Conservation (phyloP, 176 grass and related monocot genomes). For the Paspalum vaginatum region DNA sequence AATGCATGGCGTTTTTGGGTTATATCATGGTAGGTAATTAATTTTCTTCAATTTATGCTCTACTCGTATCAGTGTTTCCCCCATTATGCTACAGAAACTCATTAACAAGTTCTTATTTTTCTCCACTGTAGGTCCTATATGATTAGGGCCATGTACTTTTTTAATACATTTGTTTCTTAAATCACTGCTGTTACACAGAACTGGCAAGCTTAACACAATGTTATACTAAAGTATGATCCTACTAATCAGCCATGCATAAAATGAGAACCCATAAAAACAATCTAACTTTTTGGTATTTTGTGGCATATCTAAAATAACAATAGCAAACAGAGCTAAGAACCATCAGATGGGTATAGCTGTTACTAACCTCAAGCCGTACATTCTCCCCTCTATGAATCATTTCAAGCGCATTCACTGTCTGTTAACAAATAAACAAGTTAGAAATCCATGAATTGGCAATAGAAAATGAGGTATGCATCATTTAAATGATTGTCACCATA, state of each 20-base stretch:
- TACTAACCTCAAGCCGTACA: conserved; percentile 62
- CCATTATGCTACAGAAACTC: neutral
- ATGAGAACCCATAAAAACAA: neutral
- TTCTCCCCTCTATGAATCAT: conserved; percentile 58
- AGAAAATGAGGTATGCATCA: neutral
- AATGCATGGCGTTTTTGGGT: neutral
- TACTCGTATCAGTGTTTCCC: neutral
- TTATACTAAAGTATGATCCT: neutral
- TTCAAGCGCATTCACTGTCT: conserved; percentile 68
- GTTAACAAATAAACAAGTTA: conserved; percentile 38
- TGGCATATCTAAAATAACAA: neutral
- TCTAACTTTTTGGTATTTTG: neutral
- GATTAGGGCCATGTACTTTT: no score
- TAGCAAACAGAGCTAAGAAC: neutral
- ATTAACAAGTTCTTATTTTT: neutral
- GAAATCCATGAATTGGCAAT: neutral
- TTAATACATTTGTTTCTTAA: no score
- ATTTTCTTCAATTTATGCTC: neutral
- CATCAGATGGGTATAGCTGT: neutral
- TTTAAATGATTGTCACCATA: conserved; percentile 3
- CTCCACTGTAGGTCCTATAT: no score
- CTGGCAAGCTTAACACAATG: neutral
- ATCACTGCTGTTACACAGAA: neutral
- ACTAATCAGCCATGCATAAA: neutral
- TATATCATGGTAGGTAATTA: neutral